A percentile compares a stretch with the other conserved stretches of the same genome.
phyloP scores from a whole-genome alignment of 495 filamentous ascomycete genomes.

The Xylaria flabelliformis region DNA sequence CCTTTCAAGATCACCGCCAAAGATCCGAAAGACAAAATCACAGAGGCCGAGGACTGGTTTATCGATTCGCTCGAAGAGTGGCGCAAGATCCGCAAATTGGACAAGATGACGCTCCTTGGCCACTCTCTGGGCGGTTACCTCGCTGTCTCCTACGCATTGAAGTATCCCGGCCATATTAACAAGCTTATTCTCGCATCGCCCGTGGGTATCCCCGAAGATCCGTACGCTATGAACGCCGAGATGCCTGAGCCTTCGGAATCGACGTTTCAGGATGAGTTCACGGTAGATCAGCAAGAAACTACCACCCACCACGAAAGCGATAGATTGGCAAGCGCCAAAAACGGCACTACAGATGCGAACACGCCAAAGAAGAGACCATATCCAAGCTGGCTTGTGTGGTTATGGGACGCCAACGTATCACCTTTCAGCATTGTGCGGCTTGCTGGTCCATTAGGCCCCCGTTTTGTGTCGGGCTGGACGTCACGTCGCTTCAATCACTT shows the following conservation, averaged over 20 bases:
- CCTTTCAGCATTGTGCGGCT: slow-evolving; percentile 91
- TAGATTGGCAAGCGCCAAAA: slow-evolving; percentile 28
- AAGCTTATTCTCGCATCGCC: slow-evolving; percentile 95
- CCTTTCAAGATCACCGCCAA: slow-evolving; percentile 83
- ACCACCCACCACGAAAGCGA: slow-evolving; percentile 46
- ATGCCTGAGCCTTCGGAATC: slow-evolving; percentile 79
- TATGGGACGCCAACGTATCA: slow-evolving; percentile 97
- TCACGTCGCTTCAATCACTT: slow-evolving; percentile 89
- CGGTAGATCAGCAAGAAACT: slow-evolving; percentile 71
- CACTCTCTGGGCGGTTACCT: slow-evolving; percentile 96
- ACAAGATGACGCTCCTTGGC: slow-evolving; percentile 89
- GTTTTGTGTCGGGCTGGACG: slow-evolving; percentile 94
- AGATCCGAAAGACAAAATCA: slow-evolving; percentile 78
- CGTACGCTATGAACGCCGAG: slow-evolving; percentile 81
- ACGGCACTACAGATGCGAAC: slow-evolving; percentile 31
- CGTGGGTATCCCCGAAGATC: slow-evolving; percentile 94
- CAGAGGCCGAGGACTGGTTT: slow-evolving; percentile 94
- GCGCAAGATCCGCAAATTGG: slow-evolving; percentile 85
- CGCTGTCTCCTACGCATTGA: slow-evolving; percentile 91
- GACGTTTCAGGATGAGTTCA: slow-evolving; percentile 73
- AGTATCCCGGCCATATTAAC: slow-evolving; percentile 91
- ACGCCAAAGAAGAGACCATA: slow-evolving; percentile 61
- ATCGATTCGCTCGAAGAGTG: slow-evolving; percentile 96
- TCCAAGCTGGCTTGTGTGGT: slow-evolving; percentile 84
- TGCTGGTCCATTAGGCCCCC: slow-evolving; percentile 88